Evolutionary conservation across 2,329 filamentous ascomycete species (phyloP).

Genomic region (Pyrenophora teres): DNA sequence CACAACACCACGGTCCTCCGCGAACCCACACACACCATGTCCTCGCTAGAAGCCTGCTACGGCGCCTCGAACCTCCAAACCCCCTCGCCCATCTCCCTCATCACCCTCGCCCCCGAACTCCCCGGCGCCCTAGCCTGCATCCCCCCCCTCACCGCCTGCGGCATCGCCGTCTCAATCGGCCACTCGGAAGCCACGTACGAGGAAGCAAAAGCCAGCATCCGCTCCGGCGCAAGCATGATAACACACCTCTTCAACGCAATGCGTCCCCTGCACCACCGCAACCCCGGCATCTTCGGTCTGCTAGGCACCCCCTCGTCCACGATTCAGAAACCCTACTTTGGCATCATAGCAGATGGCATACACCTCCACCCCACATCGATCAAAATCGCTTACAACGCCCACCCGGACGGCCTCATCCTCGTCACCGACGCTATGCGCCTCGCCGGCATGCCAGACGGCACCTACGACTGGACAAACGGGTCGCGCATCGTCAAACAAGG

Average conservation of each 20-base stretch:
- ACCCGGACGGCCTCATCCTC: slow-evolving; percentile 82
- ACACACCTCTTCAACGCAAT: slow-evolving; percentile 96
- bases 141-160: slow-evolving; percentile 64
- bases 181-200: slow-evolving; percentile 89
- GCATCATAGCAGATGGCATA: slow-evolving; percentile 87
- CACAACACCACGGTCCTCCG: slow-evolving; percentile 77
- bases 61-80: slow-evolving; percentile 67
- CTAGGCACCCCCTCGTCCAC: slow-evolving; percentile 60
- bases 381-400: slow-evolving; percentile 85
- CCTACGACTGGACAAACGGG: slow-evolving; percentile 83
- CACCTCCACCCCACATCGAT: slow-evolving; percentile 87
- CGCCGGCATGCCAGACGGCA: slow-evolving; percentile 80
- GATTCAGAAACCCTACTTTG: slow-evolving; percentile 72
- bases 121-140: slow-evolving; percentile 72
- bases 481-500: slow-evolving; percentile 72
- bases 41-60: slow-evolving; percentile 73
- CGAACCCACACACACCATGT: slow-evolving; percentile 63
- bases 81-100: slow-evolving; percentile 67
- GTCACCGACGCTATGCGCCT: slow-evolving; percentile 94
- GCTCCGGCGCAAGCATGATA: slow-evolving; percentile 82
- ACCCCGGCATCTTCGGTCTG: slow-evolving; percentile 87
- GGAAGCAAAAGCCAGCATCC: slow-evolving; percentile 72
- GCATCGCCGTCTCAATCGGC: slow-evolving; percentile 79
- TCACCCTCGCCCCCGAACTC: slow-evolving; percentile 84
- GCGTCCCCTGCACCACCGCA: slow-evolving; percentile 86